Evolutionary conservation across 2,329 filamentous ascomycete genomes (phyloP), one percentile per base, ranked within the genome.

Genomic region (Elsinoe arachidis): DNA sequence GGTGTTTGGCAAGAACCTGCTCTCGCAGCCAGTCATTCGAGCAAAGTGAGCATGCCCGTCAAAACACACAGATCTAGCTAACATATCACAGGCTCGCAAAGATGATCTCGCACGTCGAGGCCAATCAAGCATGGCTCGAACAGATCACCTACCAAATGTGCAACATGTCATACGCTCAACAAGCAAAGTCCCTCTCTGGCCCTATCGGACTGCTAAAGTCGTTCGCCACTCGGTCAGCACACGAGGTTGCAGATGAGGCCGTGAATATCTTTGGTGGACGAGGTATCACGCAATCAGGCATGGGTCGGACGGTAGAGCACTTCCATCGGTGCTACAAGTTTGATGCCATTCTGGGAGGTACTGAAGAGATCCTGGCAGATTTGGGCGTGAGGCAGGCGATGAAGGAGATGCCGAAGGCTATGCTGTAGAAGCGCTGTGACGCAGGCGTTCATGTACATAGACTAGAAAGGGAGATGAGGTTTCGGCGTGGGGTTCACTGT

Each of bases 221-320:
- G 71, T 87, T 83, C 71, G 76, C 79, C 47, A 95, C 90, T 4
- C 81, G 88, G 33, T 83, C 84, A 39, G 87, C 88, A 1, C 87
- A 92, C 69, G 88, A 93, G 67, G 83, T 92, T 63, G 88, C 90
- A 60, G 88, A 93, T 69, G 86, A 91, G 66, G 81, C 88, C 1
- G 85, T 89, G 4, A 90, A 93, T 68, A 91, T 95, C 67, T 95
- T 90, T 72, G 90, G 90, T 47, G 90, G 90, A 5, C 80, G 89
- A 56, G 89, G 84, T 2, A 72, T 95, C 7, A 95, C 90, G 0
- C 85, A 90, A 73, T 81, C 80, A 0, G 89, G 89, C 14, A 95
- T 95, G 89, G 90, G 89, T 49, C 80, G 81, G 54, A 79, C 89
- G 33, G 83, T 95, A 60, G 89, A 95, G 74, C 86, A 88, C 79